Conservation (phyloP, 495 filamentous ascomycete species). For the Amphirosellinia nigrospora region DNA sequence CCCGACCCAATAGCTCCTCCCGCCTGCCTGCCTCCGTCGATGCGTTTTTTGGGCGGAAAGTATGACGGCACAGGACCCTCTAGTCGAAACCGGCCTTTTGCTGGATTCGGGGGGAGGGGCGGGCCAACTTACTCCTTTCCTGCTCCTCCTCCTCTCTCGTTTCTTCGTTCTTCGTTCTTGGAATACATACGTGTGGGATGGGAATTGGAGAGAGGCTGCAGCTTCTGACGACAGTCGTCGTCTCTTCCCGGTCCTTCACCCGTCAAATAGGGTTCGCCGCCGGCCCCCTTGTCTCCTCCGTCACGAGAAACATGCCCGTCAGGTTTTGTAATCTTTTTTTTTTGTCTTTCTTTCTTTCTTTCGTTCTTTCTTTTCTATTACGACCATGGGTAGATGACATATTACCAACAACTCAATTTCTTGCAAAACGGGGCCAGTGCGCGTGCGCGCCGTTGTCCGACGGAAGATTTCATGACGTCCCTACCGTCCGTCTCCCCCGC, state of each 20-base stretch:
- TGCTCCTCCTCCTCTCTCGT: background rate
- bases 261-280: constrained; percentile 26
- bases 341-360: no score
- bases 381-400: background rate
- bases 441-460: background rate
- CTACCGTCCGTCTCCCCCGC: background rate
- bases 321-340: background rate
- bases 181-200: background rate
- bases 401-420: background rate
- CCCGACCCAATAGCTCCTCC: background rate
- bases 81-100: constrained; percentile 14
- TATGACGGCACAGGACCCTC: constrained; percentile 14
- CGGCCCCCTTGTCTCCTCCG: constrained; percentile 8
- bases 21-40: constrained; percentile 1
- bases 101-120: constrained; percentile 8
- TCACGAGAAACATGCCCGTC: constrained; percentile 4
- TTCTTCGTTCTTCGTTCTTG: no score
- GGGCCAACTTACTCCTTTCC: no score
- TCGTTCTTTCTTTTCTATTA: background rate
- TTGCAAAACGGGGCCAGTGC: constrained; percentile 2
- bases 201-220: constrained; percentile 14
- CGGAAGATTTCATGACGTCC: background rate
- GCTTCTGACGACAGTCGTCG: constrained; percentile 15
- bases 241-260: constrained; percentile 5
- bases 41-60: background rate